Evolutionary conservation across 73 alveolate species (phyloP).

Genomic region (Durusdinium trenchii): DNA sequence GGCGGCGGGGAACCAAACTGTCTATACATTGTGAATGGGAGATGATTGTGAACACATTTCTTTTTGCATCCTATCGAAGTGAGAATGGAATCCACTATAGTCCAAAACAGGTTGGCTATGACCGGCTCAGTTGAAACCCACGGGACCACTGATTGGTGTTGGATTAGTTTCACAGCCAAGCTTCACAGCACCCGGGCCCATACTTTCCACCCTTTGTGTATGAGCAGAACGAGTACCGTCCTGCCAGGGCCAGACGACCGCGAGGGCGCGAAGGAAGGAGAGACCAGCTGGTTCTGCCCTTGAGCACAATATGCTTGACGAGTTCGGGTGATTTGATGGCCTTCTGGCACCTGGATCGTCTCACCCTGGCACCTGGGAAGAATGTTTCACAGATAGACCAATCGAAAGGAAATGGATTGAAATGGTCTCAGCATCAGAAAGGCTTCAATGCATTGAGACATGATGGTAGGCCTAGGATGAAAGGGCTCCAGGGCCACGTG

Average conservation of each 20-base stretch:
- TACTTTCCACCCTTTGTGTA: neutral
- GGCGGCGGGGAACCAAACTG: neutral
- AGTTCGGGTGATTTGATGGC: conserved; percentile 25
- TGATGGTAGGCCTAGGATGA: too few relatives aligned
- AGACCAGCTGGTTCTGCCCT: neutral
- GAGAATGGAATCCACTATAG: too few relatives aligned
- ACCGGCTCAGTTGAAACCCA: too few relatives aligned
- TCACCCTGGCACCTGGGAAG: neutral
- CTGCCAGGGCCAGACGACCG: too few relatives aligned
- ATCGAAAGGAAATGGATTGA: neutral
- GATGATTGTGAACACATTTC: too few relatives aligned
- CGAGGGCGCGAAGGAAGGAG: neutral
- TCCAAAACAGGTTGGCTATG: too few relatives aligned
- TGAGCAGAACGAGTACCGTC: neutral
- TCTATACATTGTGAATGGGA: too few relatives aligned
- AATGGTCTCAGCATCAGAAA: neutral
- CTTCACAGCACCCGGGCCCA: too few relatives aligned
- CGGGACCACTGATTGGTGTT: too few relatives aligned
- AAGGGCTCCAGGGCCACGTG: too few relatives aligned
- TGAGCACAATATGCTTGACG: conserved; percentile 23
- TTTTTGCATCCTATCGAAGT: too few relatives aligned
- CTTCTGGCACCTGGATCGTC: neutral
- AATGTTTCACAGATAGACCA: neutral
- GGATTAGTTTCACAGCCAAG: too few relatives aligned
- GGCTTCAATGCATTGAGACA: neutral